Conservation (phyloP, 164 flowering plant species). For the Malania oleifera region DNA sequence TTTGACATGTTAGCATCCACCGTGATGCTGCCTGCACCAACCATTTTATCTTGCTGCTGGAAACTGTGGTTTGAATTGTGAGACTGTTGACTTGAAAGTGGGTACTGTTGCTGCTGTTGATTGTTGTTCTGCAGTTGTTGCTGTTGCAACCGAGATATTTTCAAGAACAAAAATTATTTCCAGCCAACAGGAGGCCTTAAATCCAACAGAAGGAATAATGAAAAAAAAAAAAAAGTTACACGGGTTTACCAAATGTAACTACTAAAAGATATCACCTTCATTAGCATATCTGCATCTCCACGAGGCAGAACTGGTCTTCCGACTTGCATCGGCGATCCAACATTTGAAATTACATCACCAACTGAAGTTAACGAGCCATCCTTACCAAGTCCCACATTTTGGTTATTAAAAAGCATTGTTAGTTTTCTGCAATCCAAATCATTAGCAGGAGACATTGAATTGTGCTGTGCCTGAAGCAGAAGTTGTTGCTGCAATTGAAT, state of each 20-base stretch:
- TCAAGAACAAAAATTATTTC: background rate
- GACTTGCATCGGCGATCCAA: conserved; percentile 33
- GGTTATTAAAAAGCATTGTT: conserved; percentile 30
- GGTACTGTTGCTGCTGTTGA: conserved; percentile 26
- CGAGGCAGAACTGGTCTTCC: conserved; percentile 38
- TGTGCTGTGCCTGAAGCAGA: conserved; percentile 48
- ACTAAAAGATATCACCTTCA: conserved; percentile 24
- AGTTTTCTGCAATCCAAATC: conserved; percentile 29
- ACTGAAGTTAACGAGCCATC: conserved; percentile 26
- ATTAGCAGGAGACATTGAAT: conserved; percentile 26
- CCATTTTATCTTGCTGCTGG: conserved; percentile 34
- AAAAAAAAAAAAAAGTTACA: background rate
- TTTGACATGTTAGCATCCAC: conserved; percentile 36
- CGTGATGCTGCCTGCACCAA: conserved; percentile 22
- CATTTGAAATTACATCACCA: conserved; percentile 24
- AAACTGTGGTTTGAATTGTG: conserved; percentile 25
- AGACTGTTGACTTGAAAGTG: conserved; percentile 32
- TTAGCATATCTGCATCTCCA: conserved; percentile 27
- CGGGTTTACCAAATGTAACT: background rate
- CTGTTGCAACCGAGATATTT: conserved; percentile 27
- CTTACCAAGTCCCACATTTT: conserved; percentile 24
- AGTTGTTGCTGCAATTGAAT: conserved; percentile 35
- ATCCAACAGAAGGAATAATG: background rate
- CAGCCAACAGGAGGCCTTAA: background rate
- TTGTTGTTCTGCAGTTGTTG: conserved; percentile 27